phyloP scores from a whole-genome alignment of 306 rosid species.

The Senna tora region DNA sequence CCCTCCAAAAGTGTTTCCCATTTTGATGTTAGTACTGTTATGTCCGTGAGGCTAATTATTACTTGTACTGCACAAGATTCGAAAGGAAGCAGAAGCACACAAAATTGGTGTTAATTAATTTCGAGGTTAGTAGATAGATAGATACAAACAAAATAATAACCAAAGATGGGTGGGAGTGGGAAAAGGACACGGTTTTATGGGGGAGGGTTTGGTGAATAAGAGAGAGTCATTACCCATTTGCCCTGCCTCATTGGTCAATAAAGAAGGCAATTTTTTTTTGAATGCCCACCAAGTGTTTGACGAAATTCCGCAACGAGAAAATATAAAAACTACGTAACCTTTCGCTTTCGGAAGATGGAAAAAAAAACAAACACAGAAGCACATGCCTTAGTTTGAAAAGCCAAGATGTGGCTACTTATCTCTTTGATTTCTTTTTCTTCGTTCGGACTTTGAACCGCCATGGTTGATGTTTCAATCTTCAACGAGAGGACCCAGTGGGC shows the following conservation, averaged over 20 bases:
- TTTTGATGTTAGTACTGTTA: conserved; percentile 12
- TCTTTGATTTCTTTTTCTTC: not conserved
- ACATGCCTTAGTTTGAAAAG: not conserved
- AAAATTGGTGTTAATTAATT: too few relatives aligned
- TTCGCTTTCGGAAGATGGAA: conserved; percentile 36
- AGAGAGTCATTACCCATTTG: too few relatives aligned
- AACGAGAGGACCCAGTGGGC: conserved; percentile 18
- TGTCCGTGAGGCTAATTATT: too few relatives aligned
- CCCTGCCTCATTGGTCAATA: conserved; percentile 69
- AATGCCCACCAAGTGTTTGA: conserved; percentile 38
- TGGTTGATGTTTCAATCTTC: conserved; percentile 31
- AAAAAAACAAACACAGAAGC: not conserved
- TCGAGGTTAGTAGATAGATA: too few relatives aligned
- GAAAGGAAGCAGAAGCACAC: too few relatives aligned
- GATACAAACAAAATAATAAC: too few relatives aligned
- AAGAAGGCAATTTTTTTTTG: conserved; percentile 58
- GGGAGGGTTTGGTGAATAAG: conserved; percentile 41
- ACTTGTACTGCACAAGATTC: too few relatives aligned
- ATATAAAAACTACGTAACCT: not conserved
- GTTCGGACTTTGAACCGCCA: conserved; percentile 32
- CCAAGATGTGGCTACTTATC: not conserved
- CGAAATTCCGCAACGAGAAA: conserved; percentile 21
- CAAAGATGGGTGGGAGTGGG: conserved; percentile 44
- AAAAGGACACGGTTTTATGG: conserved; percentile 41
- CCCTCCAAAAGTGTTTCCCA: conserved; percentile 82